These are phyloP conservation scores for Metroxylon sagu DNA, from an alignment of 176 grass and related monocot genomes.

Conservation along the genomic window DNA sequence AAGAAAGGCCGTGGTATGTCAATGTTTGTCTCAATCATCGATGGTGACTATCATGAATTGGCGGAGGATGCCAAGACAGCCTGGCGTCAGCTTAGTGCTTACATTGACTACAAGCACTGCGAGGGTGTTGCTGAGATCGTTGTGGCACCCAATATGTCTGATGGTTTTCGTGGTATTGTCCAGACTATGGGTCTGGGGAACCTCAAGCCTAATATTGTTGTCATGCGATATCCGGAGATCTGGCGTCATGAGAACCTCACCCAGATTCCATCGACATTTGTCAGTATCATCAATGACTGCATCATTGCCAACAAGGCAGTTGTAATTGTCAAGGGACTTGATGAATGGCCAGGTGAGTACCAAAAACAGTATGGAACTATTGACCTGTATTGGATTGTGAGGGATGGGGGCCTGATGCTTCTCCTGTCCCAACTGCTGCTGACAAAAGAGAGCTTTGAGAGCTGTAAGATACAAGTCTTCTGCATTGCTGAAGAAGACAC, in stretches of 20 bases:
- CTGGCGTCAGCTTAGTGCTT: conserved; percentile 68
- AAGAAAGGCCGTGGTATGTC: conserved; percentile 99
- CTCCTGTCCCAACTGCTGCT: conserved; percentile 89
- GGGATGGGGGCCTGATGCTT: conserved; percentile 93
- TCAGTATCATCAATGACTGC: conserved; percentile 94
- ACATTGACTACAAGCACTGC: conserved; percentile 92
- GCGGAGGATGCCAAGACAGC: conserved; percentile 88
- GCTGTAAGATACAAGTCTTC: conserved; percentile 95
- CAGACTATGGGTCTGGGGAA: conserved; percentile 98
- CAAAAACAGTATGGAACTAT: conserved; percentile 90
- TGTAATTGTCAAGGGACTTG: conserved; percentile 92
- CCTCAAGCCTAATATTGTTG: conserved; percentile 94
- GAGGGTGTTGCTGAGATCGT: conserved; percentile 94
- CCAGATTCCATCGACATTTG: conserved; percentile 89
- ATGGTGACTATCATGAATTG: conserved; percentile 86
- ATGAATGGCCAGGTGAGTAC: conserved; percentile 97
- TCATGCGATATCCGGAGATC: conserved; percentile 95
- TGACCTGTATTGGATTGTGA: conserved; percentile 97
- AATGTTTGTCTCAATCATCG: conserved; percentile 86
- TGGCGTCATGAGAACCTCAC: conserved; percentile 90
- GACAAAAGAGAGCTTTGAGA: conserved; percentile 91
- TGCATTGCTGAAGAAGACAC: conserved; percentile 95
- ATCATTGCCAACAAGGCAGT: conserved; percentile 98
- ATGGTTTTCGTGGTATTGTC: conserved; percentile 79
- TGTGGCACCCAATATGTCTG: conserved; percentile 85